Evolutionary conservation across 148 eudicot species (phyloP).

Genomic region (Amaranthus cruentus): DNA sequence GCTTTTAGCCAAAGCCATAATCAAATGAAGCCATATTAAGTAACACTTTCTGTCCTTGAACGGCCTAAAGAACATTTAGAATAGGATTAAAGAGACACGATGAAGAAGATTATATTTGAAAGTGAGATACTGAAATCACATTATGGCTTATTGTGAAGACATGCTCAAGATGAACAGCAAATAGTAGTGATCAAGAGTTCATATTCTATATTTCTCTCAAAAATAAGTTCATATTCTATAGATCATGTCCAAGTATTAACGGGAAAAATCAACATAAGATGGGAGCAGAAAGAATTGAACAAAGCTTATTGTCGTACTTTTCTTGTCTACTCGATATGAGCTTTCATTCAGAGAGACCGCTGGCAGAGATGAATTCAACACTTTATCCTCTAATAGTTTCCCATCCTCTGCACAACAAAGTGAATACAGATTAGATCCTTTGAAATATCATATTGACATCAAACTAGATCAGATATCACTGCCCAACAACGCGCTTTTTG

Average conservation of each 20-base stretch:
- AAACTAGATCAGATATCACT: neutral
- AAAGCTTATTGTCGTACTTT: constrained; percentile 19
- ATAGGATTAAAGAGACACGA: neutral
- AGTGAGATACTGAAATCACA: neutral
- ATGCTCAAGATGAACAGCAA: neutral
- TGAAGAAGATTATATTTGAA: neutral
- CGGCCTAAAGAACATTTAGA: neutral
- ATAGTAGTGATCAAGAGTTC: neutral
- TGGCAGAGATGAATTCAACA: neutral
- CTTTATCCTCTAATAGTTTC: constrained; percentile 8
- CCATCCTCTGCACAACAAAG: constrained; percentile 9
- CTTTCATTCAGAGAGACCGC: neutral
- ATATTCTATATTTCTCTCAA: neutral
- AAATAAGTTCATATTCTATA: neutral
- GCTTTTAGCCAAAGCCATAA: neutral
- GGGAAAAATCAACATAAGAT: neutral
- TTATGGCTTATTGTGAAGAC: neutral
- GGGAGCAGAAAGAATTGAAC: neutral
- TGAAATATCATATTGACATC: neutral
- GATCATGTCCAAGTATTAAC: neutral
- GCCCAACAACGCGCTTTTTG: neutral
- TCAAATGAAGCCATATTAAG: neutral
- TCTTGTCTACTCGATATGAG: constrained; percentile 12
- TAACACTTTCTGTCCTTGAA: neutral
- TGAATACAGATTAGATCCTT: neutral